These are phyloP conservation scores for Trametes gibbosa DNA, from an alignment of 768 basidiomycete species.

Conservation along the genomic window DNA sequence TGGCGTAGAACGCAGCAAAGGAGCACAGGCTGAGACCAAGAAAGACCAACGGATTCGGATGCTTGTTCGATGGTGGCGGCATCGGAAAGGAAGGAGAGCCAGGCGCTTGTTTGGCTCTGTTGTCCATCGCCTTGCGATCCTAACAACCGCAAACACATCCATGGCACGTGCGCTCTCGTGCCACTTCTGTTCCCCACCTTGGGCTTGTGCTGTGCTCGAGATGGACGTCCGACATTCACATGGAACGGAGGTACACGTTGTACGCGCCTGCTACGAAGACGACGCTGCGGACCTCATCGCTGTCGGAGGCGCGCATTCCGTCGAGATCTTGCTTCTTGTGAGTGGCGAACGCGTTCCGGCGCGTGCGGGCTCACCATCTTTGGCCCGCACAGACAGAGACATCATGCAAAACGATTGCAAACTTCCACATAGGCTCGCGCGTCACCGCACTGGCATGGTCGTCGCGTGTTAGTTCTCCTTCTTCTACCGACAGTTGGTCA, in stretches of 20 bases:
- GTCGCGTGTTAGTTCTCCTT: slow-evolving; percentile 63
- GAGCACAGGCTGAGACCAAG: slow-evolving; percentile 54
- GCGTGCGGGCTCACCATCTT: slow-evolving; percentile 6
- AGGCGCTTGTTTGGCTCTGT: slow-evolving; percentile 18
- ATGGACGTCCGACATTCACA: slow-evolving; percentile 66
- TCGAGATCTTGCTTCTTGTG: slow-evolving; percentile 67
- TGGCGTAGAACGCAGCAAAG: slow-evolving; percentile 53
- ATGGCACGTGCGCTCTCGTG: slow-evolving; percentile 13
- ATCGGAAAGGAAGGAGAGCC: slow-evolving; percentile 9
- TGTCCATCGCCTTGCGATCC: slow-evolving; percentile 20
- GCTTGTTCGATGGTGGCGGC: slow-evolving; percentile 24
- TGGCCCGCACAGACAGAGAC: slow-evolving; percentile 37
- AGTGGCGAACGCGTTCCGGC: slow-evolving; percentile 27
- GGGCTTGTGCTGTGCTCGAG: neutral
- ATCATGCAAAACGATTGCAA: slow-evolving; percentile 52
- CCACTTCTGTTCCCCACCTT: neutral
- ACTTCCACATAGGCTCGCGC: slow-evolving; percentile 69
- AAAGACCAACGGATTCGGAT: slow-evolving; percentile 64
- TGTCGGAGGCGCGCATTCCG: slow-evolving; percentile 68
- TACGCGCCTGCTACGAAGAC: slow-evolving; percentile 61
- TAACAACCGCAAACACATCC: slow-evolving; percentile 28
- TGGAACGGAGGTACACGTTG: slow-evolving; percentile 55
- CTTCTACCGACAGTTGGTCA: slow-evolving; percentile 60
- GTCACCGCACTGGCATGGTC: slow-evolving; percentile 82
- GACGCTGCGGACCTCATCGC: slow-evolving; percentile 71